Evolutionary conservation across 2,329 filamentous ascomycete genomes (phyloP).

Genomic region (Aspergillus calidoustus): DNA sequence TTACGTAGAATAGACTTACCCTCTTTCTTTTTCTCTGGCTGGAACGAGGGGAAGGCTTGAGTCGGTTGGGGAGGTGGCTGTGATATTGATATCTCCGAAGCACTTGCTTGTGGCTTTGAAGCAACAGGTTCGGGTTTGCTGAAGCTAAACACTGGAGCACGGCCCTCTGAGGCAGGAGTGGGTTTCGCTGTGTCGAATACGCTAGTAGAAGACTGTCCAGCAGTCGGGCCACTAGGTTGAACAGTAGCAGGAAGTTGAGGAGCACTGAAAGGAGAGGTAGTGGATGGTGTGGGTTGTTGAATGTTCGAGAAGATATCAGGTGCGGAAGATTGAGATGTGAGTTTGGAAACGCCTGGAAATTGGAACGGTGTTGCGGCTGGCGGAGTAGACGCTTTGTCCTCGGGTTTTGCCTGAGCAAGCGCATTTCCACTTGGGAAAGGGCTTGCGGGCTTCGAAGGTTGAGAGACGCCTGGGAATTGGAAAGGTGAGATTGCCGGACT

Average conservation of each 20-base stretch:
- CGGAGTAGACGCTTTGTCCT: neutral
- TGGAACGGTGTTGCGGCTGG: slow-evolving; percentile 6
- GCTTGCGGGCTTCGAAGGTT: neutral
- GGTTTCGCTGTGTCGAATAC: slow-evolving; percentile 20
- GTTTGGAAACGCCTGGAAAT: slow-evolving; percentile 11
- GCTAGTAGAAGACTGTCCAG: slow-evolving; percentile 22
- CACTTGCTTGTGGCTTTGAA: neutral
- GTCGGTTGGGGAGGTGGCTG: slow-evolving; percentile 6
- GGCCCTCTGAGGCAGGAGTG: neutral
- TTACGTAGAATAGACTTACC: slow-evolving; percentile 17
- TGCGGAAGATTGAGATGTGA: slow-evolving; percentile 1
- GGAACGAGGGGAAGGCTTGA: slow-evolving; percentile 10
- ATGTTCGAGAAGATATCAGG: slow-evolving; percentile 9
- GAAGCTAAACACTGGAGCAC: slow-evolving; percentile 19
- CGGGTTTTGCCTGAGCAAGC: neutral
- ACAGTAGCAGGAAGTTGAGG: neutral
- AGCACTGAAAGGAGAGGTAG: slow-evolving; percentile 13
- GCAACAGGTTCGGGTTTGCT: neutral
- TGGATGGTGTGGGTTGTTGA: slow-evolving; percentile 11
- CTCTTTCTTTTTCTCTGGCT: slow-evolving; percentile 12
- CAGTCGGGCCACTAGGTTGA: slow-evolving; percentile 14
- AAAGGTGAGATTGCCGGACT: neutral
- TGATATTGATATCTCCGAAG: neutral
- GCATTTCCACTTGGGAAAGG: neutral
- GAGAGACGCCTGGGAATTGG: slow-evolving; percentile 12